These are phyloP conservation scores for Trichothecium sympodiale DNA, from an alignment of 2,329 filamentous ascomycete genomes.

Conservation along the genomic window DNA sequence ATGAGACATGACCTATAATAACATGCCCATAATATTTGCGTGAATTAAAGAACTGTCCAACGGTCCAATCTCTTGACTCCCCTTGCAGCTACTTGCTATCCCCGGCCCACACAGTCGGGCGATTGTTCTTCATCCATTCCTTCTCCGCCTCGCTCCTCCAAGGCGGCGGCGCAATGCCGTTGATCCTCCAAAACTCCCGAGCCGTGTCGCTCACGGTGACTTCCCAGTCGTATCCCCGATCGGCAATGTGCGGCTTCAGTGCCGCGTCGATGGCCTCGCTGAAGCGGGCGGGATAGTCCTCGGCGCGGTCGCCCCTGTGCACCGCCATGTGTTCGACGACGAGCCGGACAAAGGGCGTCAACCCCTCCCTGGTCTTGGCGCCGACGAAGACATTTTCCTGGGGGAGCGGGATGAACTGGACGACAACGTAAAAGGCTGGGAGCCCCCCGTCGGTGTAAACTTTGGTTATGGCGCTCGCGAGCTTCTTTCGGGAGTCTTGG, in stretches of 20 bases:
- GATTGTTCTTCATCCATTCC: constrained; percentile 14
- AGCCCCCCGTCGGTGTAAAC: constrained; percentile 16
- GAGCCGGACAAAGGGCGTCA: constrained; percentile 23
- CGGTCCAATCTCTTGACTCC: too few relatives aligned
- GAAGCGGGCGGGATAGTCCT: constrained; percentile 6
- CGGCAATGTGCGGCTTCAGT: constrained; percentile 26
- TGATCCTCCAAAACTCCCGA: constrained; percentile 30
- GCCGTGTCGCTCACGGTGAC: constrained; percentile 29
- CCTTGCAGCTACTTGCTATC: too few relatives aligned
- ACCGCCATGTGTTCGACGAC: constrained; percentile 13
- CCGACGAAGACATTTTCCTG: constrained; percentile 12
- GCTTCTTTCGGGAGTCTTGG: constrained; percentile 13
- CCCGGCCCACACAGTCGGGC: not conserved
- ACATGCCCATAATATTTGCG: too few relatives aligned
- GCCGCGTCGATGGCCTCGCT: constrained; percentile 14
- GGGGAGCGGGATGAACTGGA: constrained; percentile 23
- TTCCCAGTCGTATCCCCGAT: constrained; percentile 32
- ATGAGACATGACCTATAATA: too few relatives aligned
- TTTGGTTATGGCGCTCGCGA: constrained; percentile 22
- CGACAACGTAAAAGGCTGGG: constrained; percentile 32
- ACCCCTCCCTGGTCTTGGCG: constrained; percentile 1
- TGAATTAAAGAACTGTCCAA: too few relatives aligned
- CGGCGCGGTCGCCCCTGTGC: constrained; percentile 14
- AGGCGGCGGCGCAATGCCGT: constrained; percentile 25
- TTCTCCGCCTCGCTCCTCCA: constrained; percentile 21